A percentile compares a stretch with the other conserved stretches of the same genome.
phyloP scores from a whole-genome alignment of 2,329 filamentous ascomycete species.

The Dothiorella sarmentorum region DNA sequence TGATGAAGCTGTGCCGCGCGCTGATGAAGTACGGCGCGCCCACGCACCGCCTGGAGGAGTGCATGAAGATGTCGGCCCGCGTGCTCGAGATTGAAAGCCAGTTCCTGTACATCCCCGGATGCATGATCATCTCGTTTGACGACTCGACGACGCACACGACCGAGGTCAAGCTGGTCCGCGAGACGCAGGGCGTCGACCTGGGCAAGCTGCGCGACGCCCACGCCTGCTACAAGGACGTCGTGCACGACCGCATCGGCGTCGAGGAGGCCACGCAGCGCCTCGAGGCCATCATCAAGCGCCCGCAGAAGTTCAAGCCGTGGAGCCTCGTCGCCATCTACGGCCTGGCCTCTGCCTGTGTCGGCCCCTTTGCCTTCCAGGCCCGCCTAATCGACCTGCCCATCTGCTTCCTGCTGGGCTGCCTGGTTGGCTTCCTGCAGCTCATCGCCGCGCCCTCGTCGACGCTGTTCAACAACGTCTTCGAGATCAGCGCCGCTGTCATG shows the following conservation, averaged over 20 bases:
- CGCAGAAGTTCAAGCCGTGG: constrained; percentile 51
- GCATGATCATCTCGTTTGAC: constrained; percentile 91
- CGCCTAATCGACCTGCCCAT: constrained; percentile 75
- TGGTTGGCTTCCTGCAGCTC: constrained; percentile 72
- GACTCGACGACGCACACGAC: constrained; percentile 70
- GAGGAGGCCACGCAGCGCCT: constrained; percentile 65
- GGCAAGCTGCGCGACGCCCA: constrained; percentile 72
- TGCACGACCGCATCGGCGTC: constrained; percentile 70
- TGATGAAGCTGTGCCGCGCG: constrained; percentile 78
- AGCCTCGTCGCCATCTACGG: constrained; percentile 65
- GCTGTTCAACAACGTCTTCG: constrained; percentile 57
- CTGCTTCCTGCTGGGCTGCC: constrained; percentile 69
- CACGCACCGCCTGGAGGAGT: constrained; percentile 86
- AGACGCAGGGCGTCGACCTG: constrained; percentile 66
- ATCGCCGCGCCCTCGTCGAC: constrained; percentile 71
- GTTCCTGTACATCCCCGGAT: constrained; percentile 85
- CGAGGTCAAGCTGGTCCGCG: constrained; percentile 73
- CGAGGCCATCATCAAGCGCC: constrained; percentile 58
- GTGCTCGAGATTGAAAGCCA: constrained; percentile 86
- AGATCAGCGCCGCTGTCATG: constrained; percentile 48
- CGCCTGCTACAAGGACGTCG: constrained; percentile 77
- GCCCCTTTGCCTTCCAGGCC: constrained; percentile 75
- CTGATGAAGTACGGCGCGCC: constrained; percentile 89
- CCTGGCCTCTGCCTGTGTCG: constrained; percentile 70
- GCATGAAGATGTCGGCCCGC: constrained; percentile 85